These are phyloP conservation scores for Microthyrium microscopicum DNA, from an alignment of 2,329 filamentous ascomycete genomes.

Conservation along the genomic window DNA sequence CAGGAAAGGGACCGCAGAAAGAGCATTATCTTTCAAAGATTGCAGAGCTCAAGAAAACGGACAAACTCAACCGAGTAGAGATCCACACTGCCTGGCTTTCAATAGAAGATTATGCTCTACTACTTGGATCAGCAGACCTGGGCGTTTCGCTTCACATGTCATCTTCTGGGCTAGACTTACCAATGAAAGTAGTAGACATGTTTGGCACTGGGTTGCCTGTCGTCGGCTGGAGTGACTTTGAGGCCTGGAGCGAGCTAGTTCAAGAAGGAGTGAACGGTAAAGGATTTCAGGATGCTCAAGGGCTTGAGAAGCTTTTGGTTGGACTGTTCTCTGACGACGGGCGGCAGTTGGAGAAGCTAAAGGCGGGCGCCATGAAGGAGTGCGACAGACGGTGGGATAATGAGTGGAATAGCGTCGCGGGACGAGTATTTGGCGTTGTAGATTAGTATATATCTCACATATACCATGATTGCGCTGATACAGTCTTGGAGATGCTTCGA, in stretches of 20 bases:
- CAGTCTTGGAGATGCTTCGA: no score
- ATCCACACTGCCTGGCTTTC: constrained; percentile 75
- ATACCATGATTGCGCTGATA: no score
- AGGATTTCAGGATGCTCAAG: constrained; percentile 58
- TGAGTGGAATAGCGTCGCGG: constrained; percentile 78
- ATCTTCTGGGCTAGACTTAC: constrained; percentile 84
- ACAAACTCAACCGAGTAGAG: constrained; percentile 50
- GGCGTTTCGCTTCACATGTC: constrained; percentile 87
- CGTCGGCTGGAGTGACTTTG: constrained; percentile 67
- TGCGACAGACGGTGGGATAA: constrained; percentile 71
- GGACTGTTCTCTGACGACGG: constrained; percentile 38
- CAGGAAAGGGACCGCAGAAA: constrained; percentile 80
- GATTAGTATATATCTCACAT: no score
- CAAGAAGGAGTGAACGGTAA: constrained; percentile 71
- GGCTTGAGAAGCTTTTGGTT: constrained; percentile 43
- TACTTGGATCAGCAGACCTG: constrained; percentile 74
- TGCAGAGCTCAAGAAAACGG: constrained; percentile 38
- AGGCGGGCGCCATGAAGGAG: constrained; percentile 53
- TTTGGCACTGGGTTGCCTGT: constrained; percentile 90
- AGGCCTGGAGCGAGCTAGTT: constrained; percentile 83
- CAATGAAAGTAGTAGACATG: constrained; percentile 99
- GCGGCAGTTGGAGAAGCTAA: constrained; percentile 43
- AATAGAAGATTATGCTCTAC: constrained; percentile 64
- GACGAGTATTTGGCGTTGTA: constrained; percentile 49
- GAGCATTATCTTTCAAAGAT: constrained; percentile 56